phyloP scores from a whole-genome alignment of 805 yeast genomes.

The Candida namnaoensis region DNA sequence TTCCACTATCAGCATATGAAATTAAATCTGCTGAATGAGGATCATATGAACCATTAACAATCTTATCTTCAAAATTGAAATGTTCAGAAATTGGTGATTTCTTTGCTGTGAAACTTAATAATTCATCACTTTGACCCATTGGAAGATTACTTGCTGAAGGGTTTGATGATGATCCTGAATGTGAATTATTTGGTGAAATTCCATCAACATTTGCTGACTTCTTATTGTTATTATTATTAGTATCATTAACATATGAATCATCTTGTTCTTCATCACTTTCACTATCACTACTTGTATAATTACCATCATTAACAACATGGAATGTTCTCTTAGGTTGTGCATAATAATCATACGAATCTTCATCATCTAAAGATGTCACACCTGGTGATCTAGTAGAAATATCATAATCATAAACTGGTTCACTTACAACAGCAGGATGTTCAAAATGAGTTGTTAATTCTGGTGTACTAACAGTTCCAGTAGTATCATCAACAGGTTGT shows the following conservation, averaged over 20 bases:
- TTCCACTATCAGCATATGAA: too few relatives aligned
- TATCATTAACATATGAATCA: not conserved
- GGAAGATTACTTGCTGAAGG: too few relatives aligned
- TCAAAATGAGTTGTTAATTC: too few relatives aligned
- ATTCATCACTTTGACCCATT: constrained; percentile 8
- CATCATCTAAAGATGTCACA: constrained; percentile 1
- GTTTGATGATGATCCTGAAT: not conserved
- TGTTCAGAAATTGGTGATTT: constrained; percentile 22
- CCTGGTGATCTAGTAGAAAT: not conserved
- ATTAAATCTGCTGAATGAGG: too few relatives aligned
- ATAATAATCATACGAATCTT: constrained; percentile 1
- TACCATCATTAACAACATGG: constrained; percentile 20
- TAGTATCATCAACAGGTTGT: too few relatives aligned
- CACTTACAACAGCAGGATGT: too few relatives aligned
- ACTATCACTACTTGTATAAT: constrained; percentile 11
- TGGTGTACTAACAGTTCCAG: too few relatives aligned
- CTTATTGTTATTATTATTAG: too few relatives aligned
- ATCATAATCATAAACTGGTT: too few relatives aligned
- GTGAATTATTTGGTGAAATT: not conserved
- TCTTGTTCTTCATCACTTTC: constrained; percentile 3
- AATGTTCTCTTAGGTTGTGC: constrained; percentile 6
- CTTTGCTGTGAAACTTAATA: constrained; percentile 23
- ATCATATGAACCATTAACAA: too few relatives aligned
- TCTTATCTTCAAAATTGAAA: constrained; percentile 7
- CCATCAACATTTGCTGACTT: not conserved